Conservation (phyloP, 202 grass and related monocot species). For the Eragrostis tef region DNA sequence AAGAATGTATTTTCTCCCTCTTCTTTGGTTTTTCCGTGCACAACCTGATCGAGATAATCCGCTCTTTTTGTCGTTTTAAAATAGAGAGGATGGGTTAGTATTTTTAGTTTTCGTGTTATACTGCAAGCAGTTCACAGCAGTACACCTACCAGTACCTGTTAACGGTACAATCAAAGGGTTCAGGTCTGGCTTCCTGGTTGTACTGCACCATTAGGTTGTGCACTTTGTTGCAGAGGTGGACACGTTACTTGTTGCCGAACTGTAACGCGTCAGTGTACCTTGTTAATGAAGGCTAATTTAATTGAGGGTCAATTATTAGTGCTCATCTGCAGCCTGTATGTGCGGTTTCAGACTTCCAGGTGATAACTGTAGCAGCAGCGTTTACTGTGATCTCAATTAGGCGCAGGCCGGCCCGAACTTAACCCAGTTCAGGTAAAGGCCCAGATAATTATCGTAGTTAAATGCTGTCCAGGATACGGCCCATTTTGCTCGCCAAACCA, state of each 20-base stretch:
- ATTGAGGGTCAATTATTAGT: neutral
- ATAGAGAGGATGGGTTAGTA: neutral
- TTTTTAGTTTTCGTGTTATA: neutral
- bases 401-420: too few relatives aligned
- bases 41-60: neutral
- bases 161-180: neutral
- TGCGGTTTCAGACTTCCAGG: too few relatives aligned
- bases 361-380: too few relatives aligned
- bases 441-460: too few relatives aligned
- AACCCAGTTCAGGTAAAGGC: too few relatives aligned
- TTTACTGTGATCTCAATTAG: too few relatives aligned
- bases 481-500: neutral
- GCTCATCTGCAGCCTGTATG: too few relatives aligned
- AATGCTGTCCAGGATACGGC: neutral
- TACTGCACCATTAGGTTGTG: neutral
- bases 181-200: neutral
- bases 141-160: neutral
- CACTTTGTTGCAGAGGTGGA: neutral
- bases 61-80: neutral
- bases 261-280: conserved; percentile 6
- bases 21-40: conserved; percentile 25
- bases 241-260: neutral
- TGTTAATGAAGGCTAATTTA: neutral
- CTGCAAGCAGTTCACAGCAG: neutral
- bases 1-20: neutral